These are phyloP conservation scores for Pythium brachiatum DNA, from an alignment of 352 stramenopile species.

Conservation along the genomic window DNA sequence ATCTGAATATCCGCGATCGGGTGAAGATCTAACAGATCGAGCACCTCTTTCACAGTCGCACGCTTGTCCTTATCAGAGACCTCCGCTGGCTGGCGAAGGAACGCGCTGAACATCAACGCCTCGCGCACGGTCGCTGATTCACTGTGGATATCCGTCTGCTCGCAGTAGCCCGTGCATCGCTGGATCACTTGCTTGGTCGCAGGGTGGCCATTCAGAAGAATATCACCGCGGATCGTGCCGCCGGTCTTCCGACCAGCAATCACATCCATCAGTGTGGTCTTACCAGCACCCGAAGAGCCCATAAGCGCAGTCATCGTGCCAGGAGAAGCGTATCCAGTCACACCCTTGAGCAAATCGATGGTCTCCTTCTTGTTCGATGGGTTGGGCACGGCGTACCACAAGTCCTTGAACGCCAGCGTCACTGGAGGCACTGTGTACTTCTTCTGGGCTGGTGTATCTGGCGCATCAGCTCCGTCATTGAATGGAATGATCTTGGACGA, in stretches of 20 bases:
- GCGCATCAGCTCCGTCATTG: neutral
- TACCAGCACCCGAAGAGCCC: constrained; percentile 38
- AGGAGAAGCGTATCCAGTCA: constrained; percentile 33
- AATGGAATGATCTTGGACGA: constrained; percentile 16
- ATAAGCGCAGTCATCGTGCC: constrained; percentile 43
- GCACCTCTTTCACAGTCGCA: constrained; percentile 36
- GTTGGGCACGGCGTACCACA: constrained; percentile 30
- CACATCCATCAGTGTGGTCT: constrained; percentile 27
- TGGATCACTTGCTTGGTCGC: constrained; percentile 25
- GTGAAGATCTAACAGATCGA: constrained; percentile 36
- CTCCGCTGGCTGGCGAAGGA: constrained; percentile 36
- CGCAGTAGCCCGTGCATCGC: constrained; percentile 28
- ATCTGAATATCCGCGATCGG: constrained; percentile 36
- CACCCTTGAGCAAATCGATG: constrained; percentile 33
- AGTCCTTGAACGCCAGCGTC: constrained; percentile 30
- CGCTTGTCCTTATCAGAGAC: constrained; percentile 30
- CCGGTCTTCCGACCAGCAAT: constrained; percentile 63
- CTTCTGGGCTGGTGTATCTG: neutral
- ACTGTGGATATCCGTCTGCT: constrained; percentile 28
- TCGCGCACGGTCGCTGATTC: constrained; percentile 37
- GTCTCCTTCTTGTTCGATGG: constrained; percentile 10
- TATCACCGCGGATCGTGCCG: constrained; percentile 65
- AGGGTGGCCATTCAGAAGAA: constrained; percentile 50
- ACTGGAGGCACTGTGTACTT: constrained; percentile 20
- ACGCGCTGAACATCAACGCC: constrained; percentile 81